Evolutionary conservation across 768 basidiomycete species (phyloP).

Genomic region (Daedaleopsis nitida): DNA sequence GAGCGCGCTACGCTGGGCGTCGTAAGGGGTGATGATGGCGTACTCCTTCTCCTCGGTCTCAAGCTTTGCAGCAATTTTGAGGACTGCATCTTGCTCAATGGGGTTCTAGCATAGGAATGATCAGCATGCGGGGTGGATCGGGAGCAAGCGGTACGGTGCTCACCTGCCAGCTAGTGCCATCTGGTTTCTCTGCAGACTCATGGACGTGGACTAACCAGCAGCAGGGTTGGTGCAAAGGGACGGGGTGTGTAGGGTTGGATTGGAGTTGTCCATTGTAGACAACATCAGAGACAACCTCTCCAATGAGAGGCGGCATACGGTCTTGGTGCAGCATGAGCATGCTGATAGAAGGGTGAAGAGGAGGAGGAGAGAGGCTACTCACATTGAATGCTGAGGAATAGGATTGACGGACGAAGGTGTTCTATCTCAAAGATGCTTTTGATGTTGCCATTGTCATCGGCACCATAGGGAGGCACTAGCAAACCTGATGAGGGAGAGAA

Average conservation of each 20-base stretch:
- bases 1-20: conserved; percentile 63
- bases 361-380: conserved; percentile 28
- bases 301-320: conserved; percentile 83
- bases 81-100: conserved; percentile 54
- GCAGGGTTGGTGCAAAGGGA: conserved; percentile 46
- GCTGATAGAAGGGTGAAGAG: not conserved
- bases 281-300: conserved; percentile 65
- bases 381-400: conserved; percentile 80
- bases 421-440: conserved; percentile 79
- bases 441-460: conserved; percentile 63
- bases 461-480: conserved; percentile 79
- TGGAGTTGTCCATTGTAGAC: conserved; percentile 65
- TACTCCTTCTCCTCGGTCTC: conserved; percentile 51
- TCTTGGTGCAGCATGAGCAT: conserved; percentile 44
- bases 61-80: conserved; percentile 59
- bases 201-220: conserved; percentile 67
- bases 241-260: conserved; percentile 52
- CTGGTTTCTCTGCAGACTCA: conserved; percentile 36
- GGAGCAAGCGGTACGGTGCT: not conserved
- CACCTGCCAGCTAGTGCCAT: conserved; percentile 44
- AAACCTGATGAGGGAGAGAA: not conserved
- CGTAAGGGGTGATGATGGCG: conserved; percentile 82
- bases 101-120: conserved; percentile 49
- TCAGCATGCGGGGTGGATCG: not conserved
- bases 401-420: conserved; percentile 50